These are phyloP conservation scores for Shiraia sp. DNA, from an alignment of 2,329 filamentous ascomycete species.

Conservation along the genomic window DNA sequence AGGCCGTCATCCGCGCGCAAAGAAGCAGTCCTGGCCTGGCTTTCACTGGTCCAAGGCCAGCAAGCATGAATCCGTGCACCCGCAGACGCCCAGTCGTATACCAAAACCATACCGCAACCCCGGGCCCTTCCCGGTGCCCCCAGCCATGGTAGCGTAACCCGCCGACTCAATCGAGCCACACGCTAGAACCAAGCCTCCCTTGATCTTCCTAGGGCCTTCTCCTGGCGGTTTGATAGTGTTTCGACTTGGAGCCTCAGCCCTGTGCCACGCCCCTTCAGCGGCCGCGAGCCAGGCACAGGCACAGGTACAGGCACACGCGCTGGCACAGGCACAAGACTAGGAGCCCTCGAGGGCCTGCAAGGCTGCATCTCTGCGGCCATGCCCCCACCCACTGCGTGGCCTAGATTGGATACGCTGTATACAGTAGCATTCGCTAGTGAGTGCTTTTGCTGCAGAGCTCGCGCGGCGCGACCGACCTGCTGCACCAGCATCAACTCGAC, in stretches of 20 bases:
- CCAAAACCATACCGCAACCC: conserved; percentile 18
- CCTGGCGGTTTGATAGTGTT: conserved; percentile 3
- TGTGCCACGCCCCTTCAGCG: neutral
- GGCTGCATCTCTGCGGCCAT: no score
- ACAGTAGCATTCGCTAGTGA: no score
- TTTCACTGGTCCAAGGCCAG: conserved; percentile 11
- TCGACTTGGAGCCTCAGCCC: conserved; percentile 1
- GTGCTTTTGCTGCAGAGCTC: no score
- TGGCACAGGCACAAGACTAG: no score
- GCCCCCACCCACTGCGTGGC: no score
- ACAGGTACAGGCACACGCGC: no score
- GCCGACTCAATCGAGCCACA: conserved; percentile 12
- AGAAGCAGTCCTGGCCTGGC: conserved; percentile 20
- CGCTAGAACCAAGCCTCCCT: conserved; percentile 2
- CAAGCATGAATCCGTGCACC: conserved; percentile 22
- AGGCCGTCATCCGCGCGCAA: conserved; percentile 28
- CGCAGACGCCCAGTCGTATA: conserved; percentile 21
- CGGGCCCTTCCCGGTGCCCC: conserved; percentile 24
- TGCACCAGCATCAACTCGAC: no score
- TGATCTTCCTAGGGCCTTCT: conserved; percentile 1
- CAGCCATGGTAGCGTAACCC: conserved; percentile 25
- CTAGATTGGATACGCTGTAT: no score
- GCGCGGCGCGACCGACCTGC: no score
- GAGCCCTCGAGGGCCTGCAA: no score
- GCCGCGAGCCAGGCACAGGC: no score